Evolutionary conservation across 2,329 filamentous ascomycete genomes (phyloP), one percentile per base, ranked within the genome.

Genomic region (Scleromitrula shiraiana): DNA sequence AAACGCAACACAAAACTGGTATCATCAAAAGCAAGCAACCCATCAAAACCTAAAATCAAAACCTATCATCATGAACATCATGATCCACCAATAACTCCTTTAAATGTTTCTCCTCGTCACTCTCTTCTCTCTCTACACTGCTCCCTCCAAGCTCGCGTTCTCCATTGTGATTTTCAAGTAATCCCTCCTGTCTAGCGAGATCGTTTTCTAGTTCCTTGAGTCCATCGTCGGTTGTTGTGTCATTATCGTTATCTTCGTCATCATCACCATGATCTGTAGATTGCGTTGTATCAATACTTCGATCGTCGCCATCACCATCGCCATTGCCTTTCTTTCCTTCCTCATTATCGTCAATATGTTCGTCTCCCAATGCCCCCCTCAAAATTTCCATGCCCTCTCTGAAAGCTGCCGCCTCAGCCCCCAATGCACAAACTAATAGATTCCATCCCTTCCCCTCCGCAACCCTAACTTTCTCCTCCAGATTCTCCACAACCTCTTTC

Each of bases 351-450:
- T n/a, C n/a, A n/a, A n/a, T n/a, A n/a, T n/a, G n/a, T n/a, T 37
- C 40, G 22, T 37, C 17, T 27, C 41, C 49, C 14, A 72, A 56
- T 4, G 65, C 65, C 5, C 59, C 62, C 7, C 58, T 61, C n/a
- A 87, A 66, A 35, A 87, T 69, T 3, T 69, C 64, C 55, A 75
- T 73, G 1, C 80, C 81, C 57, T 82, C 76, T 26, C 68, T 68
- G 51, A 86, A 81, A 2, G 82, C 82, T 50, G 83, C 80, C 1
- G 85, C 61, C 62, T 88, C 86, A 0, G 86, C 85, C 0, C 85
- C 83, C 27, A 91, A 80, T 9, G 84, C 85, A 43, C 79, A 85
- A 4, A 89, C 80, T 15, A 91, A 70, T 14, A 90, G 67, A 49
- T 83, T 89, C 85, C 86, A 91, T 14, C 75, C 73, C 49, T 76